These are phyloP conservation scores for Agrostemma githago DNA, from an alignment of 148 eudicot species.

Conservation along the genomic window DNA sequence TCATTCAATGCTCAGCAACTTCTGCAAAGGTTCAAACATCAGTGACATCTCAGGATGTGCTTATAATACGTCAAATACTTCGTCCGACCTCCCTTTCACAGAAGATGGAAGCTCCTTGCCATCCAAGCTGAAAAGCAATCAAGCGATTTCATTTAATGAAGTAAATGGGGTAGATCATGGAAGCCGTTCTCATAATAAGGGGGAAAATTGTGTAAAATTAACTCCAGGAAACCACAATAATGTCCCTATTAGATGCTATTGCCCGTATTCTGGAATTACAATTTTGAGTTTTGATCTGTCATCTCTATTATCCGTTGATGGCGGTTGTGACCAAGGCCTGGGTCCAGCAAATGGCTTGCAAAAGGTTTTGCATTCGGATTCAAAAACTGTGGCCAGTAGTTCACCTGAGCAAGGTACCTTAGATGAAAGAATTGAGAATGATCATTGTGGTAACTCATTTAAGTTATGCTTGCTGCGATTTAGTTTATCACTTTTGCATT, in stretches of 20 bases:
- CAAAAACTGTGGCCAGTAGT: conserved; percentile 22
- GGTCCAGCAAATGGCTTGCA: conserved; percentile 23
- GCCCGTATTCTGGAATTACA: conserved; percentile 80
- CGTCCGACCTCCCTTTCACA: conserved; percentile 40
- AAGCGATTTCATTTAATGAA: conserved; percentile 27
- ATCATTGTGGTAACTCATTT: conserved; percentile 30
- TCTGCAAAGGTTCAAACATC: conserved; percentile 41
- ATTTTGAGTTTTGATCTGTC: conserved; percentile 71
- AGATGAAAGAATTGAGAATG: conserved; percentile 25
- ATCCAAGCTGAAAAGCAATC: conserved; percentile 30
- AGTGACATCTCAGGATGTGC: conserved; percentile 30
- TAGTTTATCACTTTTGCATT: conserved; percentile 79
- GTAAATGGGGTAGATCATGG: conserved; percentile 27
- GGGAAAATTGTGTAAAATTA: conserved; percentile 28
- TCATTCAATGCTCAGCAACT: conserved; percentile 87
- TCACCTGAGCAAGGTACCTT: conserved; percentile 31
- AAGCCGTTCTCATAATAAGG: conserved; percentile 26
- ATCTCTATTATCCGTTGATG: conserved; percentile 52
- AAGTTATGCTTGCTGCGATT: conserved; percentile 58
- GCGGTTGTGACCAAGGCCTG: conserved; percentile 24
- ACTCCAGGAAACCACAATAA: conserved; percentile 33
- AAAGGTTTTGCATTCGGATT: conserved; percentile 21
- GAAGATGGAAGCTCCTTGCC: conserved; percentile 48
- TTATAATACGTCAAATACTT: conserved; percentile 73
- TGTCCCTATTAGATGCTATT: conserved; percentile 59